These are phyloP conservation scores for Penicillium subrubescens DNA, from an alignment of 495 filamentous ascomycete genomes.

Conservation along the genomic window DNA sequence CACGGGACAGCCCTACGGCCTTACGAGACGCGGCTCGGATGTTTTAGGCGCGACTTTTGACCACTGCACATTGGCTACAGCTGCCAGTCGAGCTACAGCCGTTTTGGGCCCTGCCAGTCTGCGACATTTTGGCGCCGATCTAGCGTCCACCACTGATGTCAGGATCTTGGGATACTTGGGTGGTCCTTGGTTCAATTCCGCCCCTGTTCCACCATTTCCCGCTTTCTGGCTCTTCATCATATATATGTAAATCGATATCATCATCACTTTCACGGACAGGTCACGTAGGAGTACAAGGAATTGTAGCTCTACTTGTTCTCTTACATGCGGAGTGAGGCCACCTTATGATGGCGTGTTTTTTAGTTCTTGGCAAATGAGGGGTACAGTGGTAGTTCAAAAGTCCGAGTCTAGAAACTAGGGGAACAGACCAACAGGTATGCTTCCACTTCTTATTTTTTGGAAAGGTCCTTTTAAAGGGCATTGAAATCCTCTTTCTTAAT, in stretches of 20 bases:
- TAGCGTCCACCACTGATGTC: background rate
- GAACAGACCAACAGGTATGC: too few relatives aligned
- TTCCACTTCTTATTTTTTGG: too few relatives aligned
- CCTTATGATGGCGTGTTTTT: slow-evolving; percentile 14
- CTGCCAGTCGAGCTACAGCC: background rate
- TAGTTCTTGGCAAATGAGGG: background rate
- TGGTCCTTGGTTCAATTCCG: background rate
- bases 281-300: background rate
- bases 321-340: background rate
- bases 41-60: background rate
- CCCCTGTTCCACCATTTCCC: background rate
- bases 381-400: background rate
- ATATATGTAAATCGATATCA: background rate
- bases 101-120: background rate
- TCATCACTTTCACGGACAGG: background rate
- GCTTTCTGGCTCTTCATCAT: background rate
- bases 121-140: background rate
- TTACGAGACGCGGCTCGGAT: background rate
- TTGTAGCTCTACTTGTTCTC: background rate
- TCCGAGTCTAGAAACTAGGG: too few relatives aligned
- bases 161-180: background rate
- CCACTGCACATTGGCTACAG: background rate
- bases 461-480: too few relatives aligned
- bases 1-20: slow-evolving; percentile 10
- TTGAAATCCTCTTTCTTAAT: too few relatives aligned